Percentiles rank a stretch among this genome's conserved stretches.
Conservation (phyloP, 2,329 filamentous ascomycete genomes). For the Fusarium sp. region DNA sequence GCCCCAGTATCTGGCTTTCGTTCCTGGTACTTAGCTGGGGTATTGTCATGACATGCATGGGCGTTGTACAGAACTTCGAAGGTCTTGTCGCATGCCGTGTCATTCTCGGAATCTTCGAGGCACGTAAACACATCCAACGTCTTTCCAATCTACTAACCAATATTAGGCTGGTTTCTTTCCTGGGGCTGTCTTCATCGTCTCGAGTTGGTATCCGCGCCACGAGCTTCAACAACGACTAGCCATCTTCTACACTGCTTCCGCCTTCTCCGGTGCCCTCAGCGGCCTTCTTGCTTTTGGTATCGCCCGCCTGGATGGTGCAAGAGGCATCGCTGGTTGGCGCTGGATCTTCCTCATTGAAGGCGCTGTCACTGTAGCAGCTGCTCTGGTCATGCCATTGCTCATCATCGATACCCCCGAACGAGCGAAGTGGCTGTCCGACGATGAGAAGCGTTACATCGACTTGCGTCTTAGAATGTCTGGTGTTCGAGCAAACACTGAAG, state of each 20-base stretch:
- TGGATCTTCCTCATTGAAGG: conserved; percentile 68
- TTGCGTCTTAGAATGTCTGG: conserved; percentile 45
- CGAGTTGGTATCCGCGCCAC: conserved; percentile 48
- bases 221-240: conserved; percentile 47
- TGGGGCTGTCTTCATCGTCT: conserved; percentile 46
- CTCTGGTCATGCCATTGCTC: conserved; percentile 50
- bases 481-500: conserved; percentile 45
- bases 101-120: conserved; percentile 55
- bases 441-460: conserved; percentile 50
- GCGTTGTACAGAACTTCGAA: conserved; percentile 58
- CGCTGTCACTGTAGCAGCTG: conserved; percentile 52
- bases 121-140: rapidly evolving
- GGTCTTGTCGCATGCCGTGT: conserved; percentile 59
- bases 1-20: conserved; percentile 51
- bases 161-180: conserved; percentile 54
- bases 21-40: conserved; percentile 56
- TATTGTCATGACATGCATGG: conserved; percentile 56
- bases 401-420: conserved; percentile 55
- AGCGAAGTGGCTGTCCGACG: conserved; percentile 49
- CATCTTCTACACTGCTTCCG: conserved; percentile 52
- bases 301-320: conserved; percentile 55
- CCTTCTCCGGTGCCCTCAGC: conserved; percentile 56
- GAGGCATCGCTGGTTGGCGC: conserved; percentile 57
- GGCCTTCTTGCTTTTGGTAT: conserved; percentile 59
- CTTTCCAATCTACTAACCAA: neutral